Conservation (phyloP, 495 filamentous ascomycete genomes). For the Achaetomiella virescens region DNA sequence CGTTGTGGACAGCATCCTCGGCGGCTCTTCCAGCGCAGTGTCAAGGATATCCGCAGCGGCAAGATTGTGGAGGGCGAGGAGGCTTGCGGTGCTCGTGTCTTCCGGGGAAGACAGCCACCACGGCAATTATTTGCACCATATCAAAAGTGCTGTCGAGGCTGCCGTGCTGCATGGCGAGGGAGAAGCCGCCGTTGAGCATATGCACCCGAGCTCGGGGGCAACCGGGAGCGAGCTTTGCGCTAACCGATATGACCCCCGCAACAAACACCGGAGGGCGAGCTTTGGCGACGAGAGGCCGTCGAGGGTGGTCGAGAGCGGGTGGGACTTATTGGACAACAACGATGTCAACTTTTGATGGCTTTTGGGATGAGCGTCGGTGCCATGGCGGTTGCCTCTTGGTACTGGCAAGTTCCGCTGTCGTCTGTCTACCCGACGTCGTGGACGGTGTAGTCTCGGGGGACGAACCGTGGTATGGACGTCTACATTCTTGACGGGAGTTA, state of each 20-base stretch:
- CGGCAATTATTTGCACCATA: not conserved
- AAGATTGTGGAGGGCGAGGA: constrained; percentile 87
- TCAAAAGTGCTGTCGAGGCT: constrained; percentile 33
- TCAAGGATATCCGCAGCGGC: constrained; percentile 73
- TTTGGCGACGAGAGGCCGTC: constrained; percentile 57
- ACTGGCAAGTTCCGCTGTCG: constrained; percentile 43
- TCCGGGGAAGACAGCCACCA: constrained; percentile 14
- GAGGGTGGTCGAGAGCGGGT: constrained; percentile 63
- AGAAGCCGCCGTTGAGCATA: constrained; percentile 31
- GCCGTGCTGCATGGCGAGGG: constrained; percentile 31
- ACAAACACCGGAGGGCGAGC: constrained; percentile 41
- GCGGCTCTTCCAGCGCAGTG: constrained; percentile 78
- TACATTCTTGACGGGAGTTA: no score
- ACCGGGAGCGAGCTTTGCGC: constrained; percentile 20
- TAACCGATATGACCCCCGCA: constrained; percentile 35
- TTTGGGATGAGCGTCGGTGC: constrained; percentile 68
- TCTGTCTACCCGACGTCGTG: constrained; percentile 24
- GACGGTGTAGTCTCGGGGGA: not conserved
- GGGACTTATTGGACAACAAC: constrained; percentile 85
- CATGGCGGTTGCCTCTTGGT: constrained; percentile 57
- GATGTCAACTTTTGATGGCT: constrained; percentile 91
- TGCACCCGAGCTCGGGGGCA: constrained; percentile 15
- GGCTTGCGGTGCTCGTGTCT: constrained; percentile 64
- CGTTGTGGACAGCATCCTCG: constrained; percentile 78
- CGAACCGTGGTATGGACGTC: no score